Evolutionary conservation across 2,329 filamentous ascomycete genomes (phyloP).

Genomic region (Tolypocladium paradoxum): DNA sequence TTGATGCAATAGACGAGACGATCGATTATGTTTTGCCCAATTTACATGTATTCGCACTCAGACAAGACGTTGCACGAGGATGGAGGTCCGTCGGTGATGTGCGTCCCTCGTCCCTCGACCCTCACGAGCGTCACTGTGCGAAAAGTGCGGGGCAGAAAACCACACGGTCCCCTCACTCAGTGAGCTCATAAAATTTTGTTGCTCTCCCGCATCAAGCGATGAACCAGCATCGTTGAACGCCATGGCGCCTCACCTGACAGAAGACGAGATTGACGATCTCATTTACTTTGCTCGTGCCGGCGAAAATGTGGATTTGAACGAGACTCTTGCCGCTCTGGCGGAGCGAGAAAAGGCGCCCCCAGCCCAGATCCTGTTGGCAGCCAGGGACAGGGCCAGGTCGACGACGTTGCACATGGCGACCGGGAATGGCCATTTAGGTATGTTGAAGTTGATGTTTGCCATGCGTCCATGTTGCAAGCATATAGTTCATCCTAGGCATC

Average conservation of each 20-base stretch:
- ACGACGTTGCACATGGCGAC: constrained; percentile 87
- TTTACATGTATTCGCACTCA: not conserved
- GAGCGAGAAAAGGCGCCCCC: constrained; percentile 47
- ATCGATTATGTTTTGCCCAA: not conserved
- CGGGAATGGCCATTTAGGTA: constrained; percentile 79
- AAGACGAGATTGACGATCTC: constrained; percentile 83
- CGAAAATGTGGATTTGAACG: constrained; percentile 58
- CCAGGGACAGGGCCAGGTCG: constrained; percentile 64
- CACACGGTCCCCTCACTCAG: constrained; percentile 29
- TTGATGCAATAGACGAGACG: not conserved
- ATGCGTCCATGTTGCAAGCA: not conserved
- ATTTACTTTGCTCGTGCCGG: constrained; percentile 77
- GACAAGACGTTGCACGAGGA: not conserved
- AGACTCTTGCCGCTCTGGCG: constrained; percentile 47
- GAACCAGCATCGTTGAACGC: not conserved
- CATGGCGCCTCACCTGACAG: constrained; percentile 47
- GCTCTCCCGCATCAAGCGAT: constrained; percentile 1
- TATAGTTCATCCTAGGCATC: no score
- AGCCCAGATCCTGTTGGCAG: constrained; percentile 56
- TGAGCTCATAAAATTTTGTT: constrained; percentile 18
- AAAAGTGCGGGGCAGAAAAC: constrained; percentile 20
- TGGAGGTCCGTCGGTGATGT: no score
- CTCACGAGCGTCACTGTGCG: constrained; percentile 17
- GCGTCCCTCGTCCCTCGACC: no score
- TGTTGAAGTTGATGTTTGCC: constrained; percentile 9